phyloP scores from a whole-genome alignment of 352 stramenopile species.

The Globisporangium abappressorium region DNA sequence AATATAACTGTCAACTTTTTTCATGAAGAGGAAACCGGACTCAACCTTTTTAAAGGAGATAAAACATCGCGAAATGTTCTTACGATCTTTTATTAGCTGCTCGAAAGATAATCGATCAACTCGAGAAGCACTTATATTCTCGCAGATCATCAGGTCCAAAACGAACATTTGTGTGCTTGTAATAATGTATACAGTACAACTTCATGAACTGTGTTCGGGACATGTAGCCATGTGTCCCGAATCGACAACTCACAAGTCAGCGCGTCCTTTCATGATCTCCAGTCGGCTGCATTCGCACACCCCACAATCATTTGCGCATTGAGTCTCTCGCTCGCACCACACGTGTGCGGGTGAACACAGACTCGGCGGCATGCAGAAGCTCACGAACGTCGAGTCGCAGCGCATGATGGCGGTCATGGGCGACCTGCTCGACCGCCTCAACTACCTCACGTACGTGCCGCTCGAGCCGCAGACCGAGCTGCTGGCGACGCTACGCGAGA shows the following conservation, averaged over 20 bases:
- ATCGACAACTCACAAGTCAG: not conserved
- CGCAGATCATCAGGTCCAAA: not conserved
- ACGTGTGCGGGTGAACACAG: not conserved
- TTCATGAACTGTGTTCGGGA: not conserved
- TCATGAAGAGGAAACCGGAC: not conserved
- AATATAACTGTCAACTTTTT: not conserved
- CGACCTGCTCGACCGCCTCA: constrained; percentile 79
- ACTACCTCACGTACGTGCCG: constrained; percentile 84
- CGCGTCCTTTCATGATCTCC: not conserved
- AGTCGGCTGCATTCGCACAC: not conserved
- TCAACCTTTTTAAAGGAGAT: too few relatives aligned
- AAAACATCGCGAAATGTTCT: too few relatives aligned
- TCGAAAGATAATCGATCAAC: too few relatives aligned
- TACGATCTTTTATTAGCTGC: too few relatives aligned
- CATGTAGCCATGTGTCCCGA: not conserved
- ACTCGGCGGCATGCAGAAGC: constrained; percentile 64
- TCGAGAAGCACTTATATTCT: not conserved
- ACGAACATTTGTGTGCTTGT: not conserved
- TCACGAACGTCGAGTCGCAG: constrained; percentile 88
- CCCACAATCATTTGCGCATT: not conserved
- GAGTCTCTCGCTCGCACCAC: not conserved
- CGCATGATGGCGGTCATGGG: constrained; percentile 87
- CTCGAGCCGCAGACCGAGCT: constrained; percentile 54
- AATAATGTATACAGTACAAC: not conserved
- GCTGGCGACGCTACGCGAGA: constrained; percentile 55